Evolutionary conservation across 805 yeast genomes (phyloP).

Genomic region (Zygoascus flipseniorum): DNA sequence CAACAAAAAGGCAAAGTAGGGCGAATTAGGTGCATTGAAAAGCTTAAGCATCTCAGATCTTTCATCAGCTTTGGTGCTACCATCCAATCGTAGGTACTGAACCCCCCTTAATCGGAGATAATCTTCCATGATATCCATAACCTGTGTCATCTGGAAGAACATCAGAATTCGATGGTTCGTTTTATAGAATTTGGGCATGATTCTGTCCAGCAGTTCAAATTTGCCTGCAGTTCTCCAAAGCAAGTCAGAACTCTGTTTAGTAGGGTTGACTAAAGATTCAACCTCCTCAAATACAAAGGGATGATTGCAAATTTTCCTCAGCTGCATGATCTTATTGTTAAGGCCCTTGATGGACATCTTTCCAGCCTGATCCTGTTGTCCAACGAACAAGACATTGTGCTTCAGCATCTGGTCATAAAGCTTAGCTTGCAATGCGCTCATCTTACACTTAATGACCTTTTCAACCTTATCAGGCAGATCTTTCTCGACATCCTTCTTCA

Average conservation of each 20-base stretch:
- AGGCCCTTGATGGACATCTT: conserved; percentile 57
- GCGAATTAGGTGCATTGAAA: conserved; percentile 80
- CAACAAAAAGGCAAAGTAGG: conserved; percentile 77
- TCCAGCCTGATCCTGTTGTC: conserved; percentile 36
- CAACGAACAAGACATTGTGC: conserved; percentile 70
- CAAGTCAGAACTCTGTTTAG: conserved; percentile 54
- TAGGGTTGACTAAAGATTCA: conserved; percentile 73
- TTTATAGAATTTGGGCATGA: conserved; percentile 75
- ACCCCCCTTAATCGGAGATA: conserved; percentile 61
- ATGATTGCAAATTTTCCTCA: conserved; percentile 93
- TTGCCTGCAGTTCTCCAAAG: conserved; percentile 95
- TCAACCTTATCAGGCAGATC: conserved; percentile 94
- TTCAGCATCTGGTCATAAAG: conserved; percentile 88
- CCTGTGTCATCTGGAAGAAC: conserved; percentile 96
- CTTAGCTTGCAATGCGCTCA: conserved; percentile 75
- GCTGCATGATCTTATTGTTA: conserved; percentile 92
- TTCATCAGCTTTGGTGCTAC: conserved; percentile 92
- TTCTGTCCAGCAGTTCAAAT: conserved; percentile 81
- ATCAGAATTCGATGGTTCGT: conserved; percentile 88
- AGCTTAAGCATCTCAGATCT: conserved; percentile 70
- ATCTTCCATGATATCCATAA: conserved; percentile 98
- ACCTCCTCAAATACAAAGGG: conserved; percentile 95
- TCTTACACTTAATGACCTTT: conserved; percentile 86
- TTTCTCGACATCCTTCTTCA: conserved; percentile 95
- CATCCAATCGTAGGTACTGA: conserved; percentile 86